Percentiles rank a stretch among this genome's conserved stretches.
Conservation (phyloP, 2,329 filamentous ascomycete species). For the Ophiocordyceps camponoti-rufipedis region DNA sequence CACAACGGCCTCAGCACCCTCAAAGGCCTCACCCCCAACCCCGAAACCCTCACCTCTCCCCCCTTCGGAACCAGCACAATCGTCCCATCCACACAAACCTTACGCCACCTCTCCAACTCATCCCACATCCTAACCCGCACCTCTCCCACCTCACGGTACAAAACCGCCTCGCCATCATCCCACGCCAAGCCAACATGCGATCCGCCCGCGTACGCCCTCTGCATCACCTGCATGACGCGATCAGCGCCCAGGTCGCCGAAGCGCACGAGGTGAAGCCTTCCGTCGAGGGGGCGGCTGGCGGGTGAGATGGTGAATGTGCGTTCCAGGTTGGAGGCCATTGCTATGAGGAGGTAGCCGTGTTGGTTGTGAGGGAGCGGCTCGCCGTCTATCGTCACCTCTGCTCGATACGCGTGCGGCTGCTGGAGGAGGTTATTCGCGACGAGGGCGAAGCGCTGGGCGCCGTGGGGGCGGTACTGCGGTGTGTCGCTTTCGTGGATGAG, state of each 20-base stretch:
- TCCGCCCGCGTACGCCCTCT: constrained; percentile 37
- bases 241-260: constrained; percentile 51
- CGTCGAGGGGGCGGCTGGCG: constrained; percentile 48
- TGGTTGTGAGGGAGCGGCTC: background rate
- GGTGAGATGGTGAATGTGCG: constrained; percentile 71
- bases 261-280: constrained; percentile 50
- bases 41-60: constrained; percentile 52
- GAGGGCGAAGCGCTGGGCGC: constrained; percentile 65
- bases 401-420: constrained; percentile 30
- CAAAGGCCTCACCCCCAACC: constrained; percentile 22
- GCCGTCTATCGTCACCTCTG: constrained; percentile 5
- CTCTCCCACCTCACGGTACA: constrained; percentile 52
- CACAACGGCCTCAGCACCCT: constrained; percentile 12
- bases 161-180: constrained; percentile 40
- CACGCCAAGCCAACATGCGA: constrained; percentile 33
- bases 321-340: constrained; percentile 67
- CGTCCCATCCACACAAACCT: constrained; percentile 82
- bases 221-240: constrained; percentile 63
- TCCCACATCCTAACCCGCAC: constrained; percentile 50
- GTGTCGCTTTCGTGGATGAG: constrained; percentile 88
- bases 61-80: constrained; percentile 56
- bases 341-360: constrained; percentile 62
- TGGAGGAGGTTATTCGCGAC: constrained; percentile 59
- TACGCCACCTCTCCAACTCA: constrained; percentile 55
- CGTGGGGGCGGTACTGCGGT: constrained; percentile 57